A percentile compares a stretch with the other conserved stretches of the same genome.
phyloP scores from a whole-genome alignment of 2,329 filamentous ascomycete species.

The Aureobasidium melanogenum region DNA sequence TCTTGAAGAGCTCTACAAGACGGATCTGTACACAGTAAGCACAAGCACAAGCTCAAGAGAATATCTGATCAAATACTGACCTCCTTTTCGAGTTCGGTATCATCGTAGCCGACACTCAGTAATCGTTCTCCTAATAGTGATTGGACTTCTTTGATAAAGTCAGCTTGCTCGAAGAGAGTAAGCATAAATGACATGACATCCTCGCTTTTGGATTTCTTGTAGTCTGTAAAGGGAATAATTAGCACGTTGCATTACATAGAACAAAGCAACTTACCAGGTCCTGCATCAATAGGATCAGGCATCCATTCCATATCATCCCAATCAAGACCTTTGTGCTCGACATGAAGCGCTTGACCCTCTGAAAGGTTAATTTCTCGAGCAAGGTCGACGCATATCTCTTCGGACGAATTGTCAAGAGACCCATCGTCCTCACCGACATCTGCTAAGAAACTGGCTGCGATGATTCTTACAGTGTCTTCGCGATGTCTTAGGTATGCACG shows the following conservation, averaged over 20 bases:
- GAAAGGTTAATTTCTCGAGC: constrained; percentile 57
- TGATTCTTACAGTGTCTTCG: constrained; percentile 69
- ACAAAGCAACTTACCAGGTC: constrained; percentile 38
- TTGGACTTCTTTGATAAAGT: constrained; percentile 94
- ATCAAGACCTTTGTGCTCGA: constrained; percentile 54
- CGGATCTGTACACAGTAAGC: constrained; percentile 40
- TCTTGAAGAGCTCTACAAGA: constrained; percentile 78
- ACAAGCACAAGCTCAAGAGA: neutral
- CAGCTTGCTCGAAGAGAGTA: constrained; percentile 77
- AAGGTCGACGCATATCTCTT: constrained; percentile 55
- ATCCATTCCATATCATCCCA: constrained; percentile 93
- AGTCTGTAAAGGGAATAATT: constrained; percentile 39
- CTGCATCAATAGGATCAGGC: constrained; percentile 86
- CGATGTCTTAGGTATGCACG: constrained; percentile 68
- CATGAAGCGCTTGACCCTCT: constrained; percentile 40
- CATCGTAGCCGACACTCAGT: constrained; percentile 47
- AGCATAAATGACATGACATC: constrained; percentile 90
- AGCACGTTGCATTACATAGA: neutral
- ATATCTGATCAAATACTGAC: constrained; percentile 16
- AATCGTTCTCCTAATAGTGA: constrained; percentile 79
- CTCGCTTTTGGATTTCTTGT: constrained; percentile 77
- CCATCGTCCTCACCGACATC: constrained; percentile 41
- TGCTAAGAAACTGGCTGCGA: constrained; percentile 64
- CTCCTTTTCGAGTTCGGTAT: constrained; percentile 63
- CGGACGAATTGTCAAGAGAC: constrained; percentile 29